These are phyloP conservation scores for Penicillium coprophilum DNA, from an alignment of 495 filamentous ascomycete species.

Conservation along the genomic window DNA sequence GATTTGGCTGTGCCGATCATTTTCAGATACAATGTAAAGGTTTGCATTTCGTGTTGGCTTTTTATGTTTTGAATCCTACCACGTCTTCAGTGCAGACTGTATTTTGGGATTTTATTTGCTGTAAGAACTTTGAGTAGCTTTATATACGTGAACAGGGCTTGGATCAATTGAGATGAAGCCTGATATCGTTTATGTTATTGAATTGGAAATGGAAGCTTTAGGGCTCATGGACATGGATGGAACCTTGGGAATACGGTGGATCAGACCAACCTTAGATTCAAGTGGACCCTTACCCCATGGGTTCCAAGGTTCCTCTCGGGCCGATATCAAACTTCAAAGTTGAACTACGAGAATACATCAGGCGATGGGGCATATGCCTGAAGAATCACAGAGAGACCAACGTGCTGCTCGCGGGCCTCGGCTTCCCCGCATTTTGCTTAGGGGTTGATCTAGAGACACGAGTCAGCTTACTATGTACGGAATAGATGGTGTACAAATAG, in stretches of 20 bases:
- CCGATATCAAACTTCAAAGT: not conserved
- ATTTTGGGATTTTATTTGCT: not conserved
- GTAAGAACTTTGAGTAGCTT: not conserved
- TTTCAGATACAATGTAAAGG: not conserved
- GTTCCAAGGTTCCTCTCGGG: too few species aligned
- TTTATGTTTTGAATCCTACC: slow-evolving; percentile 9
- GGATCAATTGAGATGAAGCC: not conserved
- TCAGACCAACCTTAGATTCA: too few species aligned
- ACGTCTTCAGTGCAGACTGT: not conserved
- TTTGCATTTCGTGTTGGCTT: slow-evolving; percentile 12
- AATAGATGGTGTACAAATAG: not conserved
- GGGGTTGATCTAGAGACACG: slow-evolving; percentile 1
- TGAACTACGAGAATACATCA: not conserved
- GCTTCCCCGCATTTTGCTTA: slow-evolving; percentile 28
- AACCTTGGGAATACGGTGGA: not conserved
- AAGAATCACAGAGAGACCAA: slow-evolving; percentile 3
- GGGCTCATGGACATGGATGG: not conserved
- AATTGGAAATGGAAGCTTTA: not conserved
- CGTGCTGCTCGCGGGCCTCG: slow-evolving; percentile 25
- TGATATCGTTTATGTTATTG: not conserved
- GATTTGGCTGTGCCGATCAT: not conserved
- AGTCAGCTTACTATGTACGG: slow-evolving; percentile 1
- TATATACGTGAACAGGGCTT: not conserved
- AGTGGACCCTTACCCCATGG: too few species aligned
- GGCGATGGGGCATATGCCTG: not conserved